Evolutionary conservation across 352 stramenopile genomes (phyloP).

Genomic region (Peronospora farinosa): DNA sequence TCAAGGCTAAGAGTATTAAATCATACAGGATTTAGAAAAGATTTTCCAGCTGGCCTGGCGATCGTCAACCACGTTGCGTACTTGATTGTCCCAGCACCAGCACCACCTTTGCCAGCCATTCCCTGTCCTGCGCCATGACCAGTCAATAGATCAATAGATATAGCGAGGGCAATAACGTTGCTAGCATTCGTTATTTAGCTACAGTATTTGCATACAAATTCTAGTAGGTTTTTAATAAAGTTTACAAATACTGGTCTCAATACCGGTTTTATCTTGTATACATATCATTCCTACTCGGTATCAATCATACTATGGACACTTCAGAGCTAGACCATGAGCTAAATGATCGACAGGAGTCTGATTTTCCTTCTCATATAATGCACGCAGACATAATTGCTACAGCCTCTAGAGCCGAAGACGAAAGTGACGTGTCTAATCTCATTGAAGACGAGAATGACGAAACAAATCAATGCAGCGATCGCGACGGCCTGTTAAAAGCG

Average conservation of each 20-base stretch:
- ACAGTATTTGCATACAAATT: no score
- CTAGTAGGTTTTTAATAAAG: no score
- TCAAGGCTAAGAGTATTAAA: background rate
- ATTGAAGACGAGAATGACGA: constrained; percentile 31
- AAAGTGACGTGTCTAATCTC: constrained; percentile 28
- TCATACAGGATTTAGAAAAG: background rate
- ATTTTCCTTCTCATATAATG: constrained; percentile 21
- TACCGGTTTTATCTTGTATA: no score
- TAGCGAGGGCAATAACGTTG: no score
- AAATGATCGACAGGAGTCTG: constrained; percentile 2
- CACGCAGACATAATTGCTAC: constrained; percentile 26
- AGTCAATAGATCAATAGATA: no score
- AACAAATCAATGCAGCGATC: constrained; percentile 29
- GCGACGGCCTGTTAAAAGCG: constrained; percentile 64
- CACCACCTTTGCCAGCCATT: constrained; percentile 9
- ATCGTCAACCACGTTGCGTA: constrained; percentile 11
- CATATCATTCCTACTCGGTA: no score
- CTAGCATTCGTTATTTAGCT: no score
- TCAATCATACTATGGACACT: no score
- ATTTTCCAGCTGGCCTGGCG: no score
- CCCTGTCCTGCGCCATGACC: no score
- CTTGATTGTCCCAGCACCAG: constrained; percentile 2
- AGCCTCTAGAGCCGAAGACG: constrained; percentile 15
- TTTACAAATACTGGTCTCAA: no score
- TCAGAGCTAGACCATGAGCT: background rate